Evolutionary conservation across 1,139 yeast genomes (phyloP).

Genomic region (Hyphopichia burtonii): DNA sequence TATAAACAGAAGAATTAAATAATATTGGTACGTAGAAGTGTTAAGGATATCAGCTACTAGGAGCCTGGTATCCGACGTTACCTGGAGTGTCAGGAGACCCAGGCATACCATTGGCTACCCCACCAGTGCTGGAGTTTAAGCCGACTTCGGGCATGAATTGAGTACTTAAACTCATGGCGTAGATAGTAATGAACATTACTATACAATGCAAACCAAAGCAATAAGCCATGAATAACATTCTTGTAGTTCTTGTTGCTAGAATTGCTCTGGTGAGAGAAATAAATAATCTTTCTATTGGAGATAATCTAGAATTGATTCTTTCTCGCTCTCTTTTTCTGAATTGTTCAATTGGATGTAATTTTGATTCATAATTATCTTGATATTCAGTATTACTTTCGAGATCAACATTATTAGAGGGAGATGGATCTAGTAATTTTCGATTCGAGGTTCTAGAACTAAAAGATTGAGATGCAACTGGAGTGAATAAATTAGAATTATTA

Average conservation of each 20-base stretch:
- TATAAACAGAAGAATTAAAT: too few relatives aligned
- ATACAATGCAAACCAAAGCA: constrained; percentile 74
- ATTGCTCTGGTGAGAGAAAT: constrained; percentile 72
- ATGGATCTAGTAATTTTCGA: constrained; percentile 30
- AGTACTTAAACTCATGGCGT: constrained; percentile 52
- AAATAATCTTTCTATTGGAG: constrained; percentile 78
- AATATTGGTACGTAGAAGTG: background rate
- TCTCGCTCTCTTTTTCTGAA: constrained; percentile 79
- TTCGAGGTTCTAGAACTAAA: constrained; percentile 14
- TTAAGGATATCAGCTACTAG: background rate
- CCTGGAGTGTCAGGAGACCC: constrained; percentile 11
- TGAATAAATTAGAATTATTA: constrained; percentile 7
- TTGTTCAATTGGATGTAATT: constrained; percentile 79
- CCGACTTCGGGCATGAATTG: constrained; percentile 51
- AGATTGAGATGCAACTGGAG: constrained; percentile 11
- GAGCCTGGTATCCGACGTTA: background rate
- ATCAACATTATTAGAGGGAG: constrained; percentile 33
- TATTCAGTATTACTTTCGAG: constrained; percentile 56
- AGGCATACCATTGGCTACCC: constrained; percentile 21
- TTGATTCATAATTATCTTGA: constrained; percentile 69
- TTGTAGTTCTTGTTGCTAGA: constrained; percentile 67
- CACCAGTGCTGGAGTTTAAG: constrained; percentile 47
- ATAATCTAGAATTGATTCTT: constrained; percentile 67
- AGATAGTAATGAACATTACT: constrained; percentile 65
- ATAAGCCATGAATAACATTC: constrained; percentile 73